These are phyloP conservation scores for Biancaea sappan DNA, from an alignment of 306 rosid genomes.

Conservation along the genomic window DNA sequence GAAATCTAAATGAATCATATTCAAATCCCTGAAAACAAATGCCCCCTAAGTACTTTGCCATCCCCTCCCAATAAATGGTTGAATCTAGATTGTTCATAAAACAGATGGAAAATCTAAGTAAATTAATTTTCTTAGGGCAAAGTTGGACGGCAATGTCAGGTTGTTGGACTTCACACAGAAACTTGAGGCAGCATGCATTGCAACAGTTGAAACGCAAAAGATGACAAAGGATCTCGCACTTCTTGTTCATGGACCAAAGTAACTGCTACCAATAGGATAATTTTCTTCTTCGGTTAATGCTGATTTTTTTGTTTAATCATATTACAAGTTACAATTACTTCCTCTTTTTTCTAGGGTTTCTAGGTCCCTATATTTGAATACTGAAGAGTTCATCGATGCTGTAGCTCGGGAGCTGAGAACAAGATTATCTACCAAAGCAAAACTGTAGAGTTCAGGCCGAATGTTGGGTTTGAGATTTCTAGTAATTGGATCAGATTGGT, in stretches of 20 bases:
- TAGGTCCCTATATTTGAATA: conserved; percentile 77
- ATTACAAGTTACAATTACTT: conserved; percentile 5
- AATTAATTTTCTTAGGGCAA: conserved; percentile 63
- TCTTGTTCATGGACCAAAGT: conserved; percentile 87
- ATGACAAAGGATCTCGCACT: conserved; percentile 99
- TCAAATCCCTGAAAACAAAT: too few species aligned
- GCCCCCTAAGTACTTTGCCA: neutral
- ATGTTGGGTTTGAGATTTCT: conserved; percentile 11
- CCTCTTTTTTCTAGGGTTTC: conserved; percentile 57
- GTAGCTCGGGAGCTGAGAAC: conserved; percentile 65
- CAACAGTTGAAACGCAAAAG: conserved; percentile 85
- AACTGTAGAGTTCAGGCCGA: conserved; percentile 38
- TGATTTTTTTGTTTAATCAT: neutral
- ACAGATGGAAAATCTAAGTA: conserved; percentile 4
- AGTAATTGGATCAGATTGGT: neutral
- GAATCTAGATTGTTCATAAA: neutral
- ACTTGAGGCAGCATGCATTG: conserved; percentile 84
- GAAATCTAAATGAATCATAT: too few species aligned
- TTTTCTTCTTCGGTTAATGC: conserved; percentile 8
- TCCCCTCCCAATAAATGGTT: neutral
- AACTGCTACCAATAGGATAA: conserved; percentile 35
- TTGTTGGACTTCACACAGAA: conserved; percentile 72
- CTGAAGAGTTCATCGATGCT: conserved; percentile 92
- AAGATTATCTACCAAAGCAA: conserved; percentile 45
- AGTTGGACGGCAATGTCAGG: conserved; percentile 77